Percentiles rank a stretch among this genome's conserved stretches.
Conservation (phyloP, 768 basidiomycete species). For the Dioszegia crocea region DNA sequence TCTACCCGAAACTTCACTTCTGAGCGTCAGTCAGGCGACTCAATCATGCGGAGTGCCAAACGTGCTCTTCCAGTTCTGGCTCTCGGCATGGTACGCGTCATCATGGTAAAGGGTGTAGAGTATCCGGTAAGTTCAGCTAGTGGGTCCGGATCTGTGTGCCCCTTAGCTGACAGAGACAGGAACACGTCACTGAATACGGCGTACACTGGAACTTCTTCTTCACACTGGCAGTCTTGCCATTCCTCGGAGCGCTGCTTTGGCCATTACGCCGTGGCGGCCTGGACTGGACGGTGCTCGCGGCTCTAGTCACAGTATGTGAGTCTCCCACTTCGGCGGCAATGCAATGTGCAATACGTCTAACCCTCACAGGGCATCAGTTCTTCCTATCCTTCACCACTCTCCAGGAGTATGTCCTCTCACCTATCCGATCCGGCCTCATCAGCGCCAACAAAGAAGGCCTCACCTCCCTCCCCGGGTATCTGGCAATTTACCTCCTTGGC, state of each 20-base stretch:
- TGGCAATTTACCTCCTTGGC: constrained; percentile 83
- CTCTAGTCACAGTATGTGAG: constrained; percentile 57
- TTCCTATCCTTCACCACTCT: constrained; percentile 59
- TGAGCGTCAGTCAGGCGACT: neutral
- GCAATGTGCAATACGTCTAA: too few relatives aligned
- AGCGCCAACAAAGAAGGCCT: constrained; percentile 90
- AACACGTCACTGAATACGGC: constrained; percentile 94
- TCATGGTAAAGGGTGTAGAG: constrained; percentile 84
- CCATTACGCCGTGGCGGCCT: constrained; percentile 58
- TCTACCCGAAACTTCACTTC: constrained; percentile 64
- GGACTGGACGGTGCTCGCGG: constrained; percentile 62
- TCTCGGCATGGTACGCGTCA: constrained; percentile 70
- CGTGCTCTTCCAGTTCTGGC: constrained; percentile 66
- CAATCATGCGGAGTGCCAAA: constrained; percentile 48
- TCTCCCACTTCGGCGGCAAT: too few relatives aligned
- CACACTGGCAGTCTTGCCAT: constrained; percentile 74
- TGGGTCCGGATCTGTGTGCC: neutral
- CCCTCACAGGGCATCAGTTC: constrained; percentile 64
- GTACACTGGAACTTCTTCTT: constrained; percentile 99
- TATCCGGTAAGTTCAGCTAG: constrained; percentile 67
- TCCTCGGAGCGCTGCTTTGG: constrained; percentile 66
- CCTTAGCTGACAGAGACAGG: constrained; percentile 53
- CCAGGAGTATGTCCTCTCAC: constrained; percentile 62
- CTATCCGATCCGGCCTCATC: constrained; percentile 62
- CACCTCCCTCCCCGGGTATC: constrained; percentile 71